Base-by-base conservation (phyloP, 2,329 filamentous ascomycete species). In the Nannizzia gypsea region DNA sequence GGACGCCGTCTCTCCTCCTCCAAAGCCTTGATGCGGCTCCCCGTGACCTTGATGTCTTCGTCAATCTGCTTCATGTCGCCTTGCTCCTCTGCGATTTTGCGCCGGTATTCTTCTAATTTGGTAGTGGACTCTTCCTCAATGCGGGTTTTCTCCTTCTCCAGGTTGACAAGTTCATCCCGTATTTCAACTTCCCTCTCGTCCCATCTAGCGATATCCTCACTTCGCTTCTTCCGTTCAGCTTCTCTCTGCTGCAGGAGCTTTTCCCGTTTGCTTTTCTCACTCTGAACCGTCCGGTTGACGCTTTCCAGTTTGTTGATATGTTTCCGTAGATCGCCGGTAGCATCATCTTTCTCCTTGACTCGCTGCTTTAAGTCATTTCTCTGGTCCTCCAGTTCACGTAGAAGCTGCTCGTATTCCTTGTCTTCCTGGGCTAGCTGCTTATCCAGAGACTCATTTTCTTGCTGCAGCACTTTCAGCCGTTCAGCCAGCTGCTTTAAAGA, bases 261-360 rank as follows among this genome's bases (percentile, higher is more conserved):
- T 60, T 96, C 89, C 68, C 89, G 88, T 68, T 91, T 89, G 0
- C 82, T 80, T 66, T 87, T 88, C 62, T 88, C 86, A 64, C 87
- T 88, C 69, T 95, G 87, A 0, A 89, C 87, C 3, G 84, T 81
- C 55, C 90, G 84, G 77, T 95, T 96, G 64, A 88, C 80, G 58
- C 89, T 84, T 71, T 95, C 90, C 4, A 91, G 83, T 52, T 83
- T 83, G 58, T 89, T 86, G 58, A 95, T 85, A 69, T 92, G 86
- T 63, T 87, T 87, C 68, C 88, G 89, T 59, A 96, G 75, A 68
- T 90, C 90, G 50, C 89, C 85, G 56, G 90, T 96, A 57, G 86
- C 88, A 67, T 95, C 90, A 64, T 97, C 92, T 71, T 95, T 96
- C 68, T 95, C 89, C 70, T 89, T 93, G 59, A 93, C 79, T 20